Evolutionary conservation across 768 basidiomycete genomes (phyloP), one percentile per base, ranked within the genome.

Genomic region (Mycena albidolilacea): DNA sequence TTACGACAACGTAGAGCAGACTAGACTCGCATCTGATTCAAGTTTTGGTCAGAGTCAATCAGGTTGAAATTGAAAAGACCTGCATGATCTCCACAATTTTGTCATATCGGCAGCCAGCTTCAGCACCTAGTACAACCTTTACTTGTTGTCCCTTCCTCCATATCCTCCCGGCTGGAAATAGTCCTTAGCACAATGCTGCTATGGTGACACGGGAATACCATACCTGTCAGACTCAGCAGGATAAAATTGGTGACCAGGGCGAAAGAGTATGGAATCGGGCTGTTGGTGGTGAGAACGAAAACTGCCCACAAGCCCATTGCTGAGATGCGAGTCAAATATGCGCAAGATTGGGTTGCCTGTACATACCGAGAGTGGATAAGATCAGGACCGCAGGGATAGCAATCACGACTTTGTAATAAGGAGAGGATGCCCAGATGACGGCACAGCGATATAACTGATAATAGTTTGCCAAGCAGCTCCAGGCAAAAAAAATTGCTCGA

Each of bases 21-120:
- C 69, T 69, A 1, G 69, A 69, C 30, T 69, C 69, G 61, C 69
- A 69, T 50, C 69, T 69, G 21, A n/a, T 30, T 30, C 30, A 30
- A 30, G 30, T 30, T 30, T 30, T 30, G 30, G 30, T 30, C 30
- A 30, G 30, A 30, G 11, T 30, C 37, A 14, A 15, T 52, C 23
- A 5, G 17, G 8, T 7, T 8, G 19, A 30, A 23, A 12, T 2
- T 3, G 0, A 23, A 17, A 10, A 63, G 52, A 15, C 61, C 3
- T 30, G 63, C 69, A 69, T 15, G 2, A 69, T 69, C 30, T 41
- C 61, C 0, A 69, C 21, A 17, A 43, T 57, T 1, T 11, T 55
- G 7, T 43, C 44, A 46, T 69, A 64, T 15, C 69, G 21, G 9
- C 12, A 30, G 1, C 52, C 52, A 2, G 50, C 48, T 15, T 39